phyloP scores from a whole-genome alignment of 148 eudicot species.

The Gaultheria prostrata region DNA sequence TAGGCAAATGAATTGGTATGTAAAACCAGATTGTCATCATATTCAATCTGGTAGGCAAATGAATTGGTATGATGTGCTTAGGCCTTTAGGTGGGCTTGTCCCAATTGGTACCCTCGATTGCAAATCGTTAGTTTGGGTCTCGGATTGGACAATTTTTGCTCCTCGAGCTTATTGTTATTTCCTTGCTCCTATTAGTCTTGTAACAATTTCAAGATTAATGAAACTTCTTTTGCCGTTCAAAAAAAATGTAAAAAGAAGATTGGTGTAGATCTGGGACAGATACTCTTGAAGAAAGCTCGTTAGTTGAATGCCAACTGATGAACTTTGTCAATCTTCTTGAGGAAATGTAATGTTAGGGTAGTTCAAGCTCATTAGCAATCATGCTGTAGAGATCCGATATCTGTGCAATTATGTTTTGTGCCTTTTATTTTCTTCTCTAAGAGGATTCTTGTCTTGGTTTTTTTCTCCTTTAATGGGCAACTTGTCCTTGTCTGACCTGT shows the following conservation, averaged over 20 bases:
- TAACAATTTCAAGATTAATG: too few species aligned
- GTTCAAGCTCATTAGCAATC: background rate
- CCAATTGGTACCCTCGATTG: too few species aligned
- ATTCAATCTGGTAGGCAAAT: too few species aligned
- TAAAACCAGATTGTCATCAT: background rate
- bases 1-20: conserved; percentile 72
- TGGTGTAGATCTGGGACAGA: background rate
- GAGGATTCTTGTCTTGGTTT: background rate
- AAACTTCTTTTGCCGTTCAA: too few species aligned
- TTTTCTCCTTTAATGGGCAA: background rate
- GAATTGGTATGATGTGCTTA: too few species aligned
- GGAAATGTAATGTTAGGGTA: background rate
- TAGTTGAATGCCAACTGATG: background rate
- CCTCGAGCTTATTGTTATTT: too few species aligned
- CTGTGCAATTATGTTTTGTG: background rate
- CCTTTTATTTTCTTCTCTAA: background rate
- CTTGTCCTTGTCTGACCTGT: conserved; percentile 4
- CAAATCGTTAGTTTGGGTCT: too few species aligned
- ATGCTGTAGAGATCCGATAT: background rate
- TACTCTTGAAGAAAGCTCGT: background rate
- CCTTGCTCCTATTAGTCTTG: too few species aligned
- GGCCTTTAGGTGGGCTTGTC: too few species aligned
- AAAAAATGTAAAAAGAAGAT: background rate
- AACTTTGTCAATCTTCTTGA: background rate
- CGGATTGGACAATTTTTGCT: too few species aligned